phyloP scores from a whole-genome alignment of 371 early-diverging fungal species.

The Basidiobolus meristosporus region DNA sequence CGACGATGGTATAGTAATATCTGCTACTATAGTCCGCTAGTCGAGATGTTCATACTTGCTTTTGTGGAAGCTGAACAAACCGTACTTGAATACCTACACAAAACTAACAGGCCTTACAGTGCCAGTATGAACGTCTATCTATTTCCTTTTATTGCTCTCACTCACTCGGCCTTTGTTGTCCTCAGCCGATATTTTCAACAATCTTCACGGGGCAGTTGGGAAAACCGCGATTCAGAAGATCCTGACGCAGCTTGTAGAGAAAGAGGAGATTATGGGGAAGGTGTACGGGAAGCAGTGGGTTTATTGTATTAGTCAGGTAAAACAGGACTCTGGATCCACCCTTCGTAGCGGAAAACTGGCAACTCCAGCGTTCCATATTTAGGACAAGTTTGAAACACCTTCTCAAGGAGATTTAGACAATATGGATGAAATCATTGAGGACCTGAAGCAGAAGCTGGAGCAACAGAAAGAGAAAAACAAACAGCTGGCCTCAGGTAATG shows the following conservation, averaged over 20 bases:
- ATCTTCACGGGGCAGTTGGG: conserved; percentile 14
- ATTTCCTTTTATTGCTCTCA: neutral
- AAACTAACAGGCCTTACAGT: conserved; percentile 11
- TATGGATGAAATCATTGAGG: conserved; percentile 9
- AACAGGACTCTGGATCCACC: neutral
- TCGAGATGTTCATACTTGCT: neutral
- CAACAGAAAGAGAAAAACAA: conserved; percentile 5
- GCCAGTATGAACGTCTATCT: conserved; percentile 4
- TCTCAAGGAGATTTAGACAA: conserved; percentile 6
- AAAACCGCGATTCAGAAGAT: conserved; percentile 11
- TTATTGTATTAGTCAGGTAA: conserved; percentile 19
- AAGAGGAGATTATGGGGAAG: conserved; percentile 11
- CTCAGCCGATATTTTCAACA: conserved; percentile 20
- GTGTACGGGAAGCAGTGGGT: conserved; percentile 20
- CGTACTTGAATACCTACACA: conserved; percentile 8
- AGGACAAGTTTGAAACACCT: conserved; percentile 8
- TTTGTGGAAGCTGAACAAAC: conserved; percentile 6
- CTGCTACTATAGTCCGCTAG: no score
- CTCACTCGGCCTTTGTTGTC: neutral
- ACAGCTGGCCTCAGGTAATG: conserved; percentile 6
- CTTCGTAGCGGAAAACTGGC: conserved; percentile 6
- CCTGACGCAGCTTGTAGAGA: conserved; percentile 11
- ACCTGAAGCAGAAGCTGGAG: conserved; percentile 5
- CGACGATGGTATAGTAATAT: no score
- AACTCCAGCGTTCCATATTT: conserved; percentile 1